Percentiles rank a stretch among this genome's conserved stretches.
Evolutionary conservation across 345 rosid species (phyloP).

Genomic region (Clausena lansium): DNA sequence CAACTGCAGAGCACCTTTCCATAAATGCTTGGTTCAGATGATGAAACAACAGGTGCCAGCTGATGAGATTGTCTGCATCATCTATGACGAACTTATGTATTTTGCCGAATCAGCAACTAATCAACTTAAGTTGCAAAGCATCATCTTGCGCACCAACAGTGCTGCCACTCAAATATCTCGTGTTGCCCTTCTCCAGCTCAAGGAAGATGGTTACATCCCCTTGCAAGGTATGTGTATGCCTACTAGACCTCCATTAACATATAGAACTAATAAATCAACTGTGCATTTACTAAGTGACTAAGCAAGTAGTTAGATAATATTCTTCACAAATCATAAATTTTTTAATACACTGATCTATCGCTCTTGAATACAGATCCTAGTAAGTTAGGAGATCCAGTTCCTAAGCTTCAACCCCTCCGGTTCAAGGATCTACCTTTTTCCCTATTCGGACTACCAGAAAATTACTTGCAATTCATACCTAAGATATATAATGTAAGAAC

Average conservation of each 20-base stretch:
- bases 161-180: slow-evolving; percentile 18
- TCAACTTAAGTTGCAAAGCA: slow-evolving; percentile 36
- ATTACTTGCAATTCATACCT: slow-evolving; percentile 11
- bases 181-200: slow-evolving; percentile 3
- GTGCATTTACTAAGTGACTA: neutral
- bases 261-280: neutral
- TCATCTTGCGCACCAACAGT: slow-evolving; percentile 31
- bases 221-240: slow-evolving; percentile 28
- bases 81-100: slow-evolving; percentile 50
- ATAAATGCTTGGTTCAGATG: slow-evolving; percentile 23
- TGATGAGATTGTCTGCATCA: slow-evolving; percentile 34
- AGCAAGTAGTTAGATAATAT: neutral
- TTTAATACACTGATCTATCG: neutral
- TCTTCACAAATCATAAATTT: neutral
- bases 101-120: slow-evolving; percentile 38
- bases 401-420: slow-evolving; percentile 19
- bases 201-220: slow-evolving; percentile 26
- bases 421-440: slow-evolving; percentile 29
- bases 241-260: neutral
- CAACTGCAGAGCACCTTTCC: slow-evolving; percentile 32
- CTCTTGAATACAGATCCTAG: neutral
- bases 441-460: neutral
- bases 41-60: neutral
- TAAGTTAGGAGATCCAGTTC: neutral
- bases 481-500: slow-evolving; percentile 8